phyloP scores from a whole-genome alignment of 169 alveolate species.

The Besnoitia besnoiti region DNA sequence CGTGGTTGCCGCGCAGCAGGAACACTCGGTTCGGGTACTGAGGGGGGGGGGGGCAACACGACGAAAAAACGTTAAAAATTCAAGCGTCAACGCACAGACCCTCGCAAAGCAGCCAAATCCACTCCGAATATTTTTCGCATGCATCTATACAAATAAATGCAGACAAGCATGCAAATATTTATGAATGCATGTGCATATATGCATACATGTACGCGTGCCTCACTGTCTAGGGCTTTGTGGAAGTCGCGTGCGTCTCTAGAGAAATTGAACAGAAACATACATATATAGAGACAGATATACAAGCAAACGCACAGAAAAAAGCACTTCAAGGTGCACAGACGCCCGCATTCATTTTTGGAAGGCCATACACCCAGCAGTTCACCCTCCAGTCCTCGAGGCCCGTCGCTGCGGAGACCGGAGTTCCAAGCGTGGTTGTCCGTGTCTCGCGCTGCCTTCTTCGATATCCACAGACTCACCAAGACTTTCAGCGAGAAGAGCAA shows the following conservation, averaged over 20 bases:
- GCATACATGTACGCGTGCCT: neutral
- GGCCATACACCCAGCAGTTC: neutral
- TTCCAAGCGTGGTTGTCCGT: neutral
- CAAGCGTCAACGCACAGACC: neutral
- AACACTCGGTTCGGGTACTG: conserved; percentile 43
- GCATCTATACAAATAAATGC: neutral
- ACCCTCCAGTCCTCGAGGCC: neutral
- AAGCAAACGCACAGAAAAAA: no score
- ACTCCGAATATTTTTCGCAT: neutral
- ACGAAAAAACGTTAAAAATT: neutral
- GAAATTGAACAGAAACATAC: no score
- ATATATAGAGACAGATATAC: no score
- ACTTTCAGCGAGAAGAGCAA: conserved; percentile 45
- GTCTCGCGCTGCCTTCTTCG: neutral
- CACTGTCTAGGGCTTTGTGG: neutral
- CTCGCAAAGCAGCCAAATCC: neutral
- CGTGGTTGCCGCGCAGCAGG: conserved; percentile 53
- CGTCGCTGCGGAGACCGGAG: neutral
- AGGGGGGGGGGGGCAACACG: neutral
- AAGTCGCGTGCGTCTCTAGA: neutral
- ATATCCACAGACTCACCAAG: conserved; percentile 37
- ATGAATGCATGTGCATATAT: neutral
- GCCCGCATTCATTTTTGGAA: neutral
- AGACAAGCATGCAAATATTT: neutral
- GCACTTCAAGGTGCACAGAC: neutral